These are phyloP conservation scores for Heritiera littoralis DNA, from an alignment of 345 rosid genomes.

Conservation along the genomic window DNA sequence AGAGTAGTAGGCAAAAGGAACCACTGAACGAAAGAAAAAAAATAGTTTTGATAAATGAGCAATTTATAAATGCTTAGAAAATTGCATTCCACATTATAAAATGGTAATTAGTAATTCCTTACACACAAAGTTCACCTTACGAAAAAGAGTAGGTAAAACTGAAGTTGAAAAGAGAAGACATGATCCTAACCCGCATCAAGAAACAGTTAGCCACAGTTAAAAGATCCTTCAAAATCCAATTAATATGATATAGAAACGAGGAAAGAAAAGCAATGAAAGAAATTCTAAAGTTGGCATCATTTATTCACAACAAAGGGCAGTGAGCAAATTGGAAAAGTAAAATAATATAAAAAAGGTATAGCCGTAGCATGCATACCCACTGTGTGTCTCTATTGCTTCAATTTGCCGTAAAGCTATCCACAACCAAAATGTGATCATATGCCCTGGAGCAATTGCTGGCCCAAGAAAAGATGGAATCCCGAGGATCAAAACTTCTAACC, in stretches of 20 bases:
- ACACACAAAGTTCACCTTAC: background rate
- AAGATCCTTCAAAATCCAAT: slow-evolving; percentile 34
- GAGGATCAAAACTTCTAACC: slow-evolving; percentile 87
- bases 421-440: slow-evolving; percentile 86
- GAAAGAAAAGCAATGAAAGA: slow-evolving; percentile 18
- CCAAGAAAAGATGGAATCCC: slow-evolving; percentile 94
- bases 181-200: slow-evolving; percentile 34
- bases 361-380: slow-evolving; percentile 69
- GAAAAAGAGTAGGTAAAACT: slow-evolving; percentile 11
- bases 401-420: slow-evolving; percentile 91
- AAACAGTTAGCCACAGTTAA: slow-evolving; percentile 33
- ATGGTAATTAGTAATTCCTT: background rate
- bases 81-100: background rate
- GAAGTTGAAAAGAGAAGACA: slow-evolving; percentile 18
- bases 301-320: slow-evolving; percentile 32
- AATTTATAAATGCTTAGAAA: background rate
- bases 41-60: background rate
- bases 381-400: slow-evolving; percentile 94
- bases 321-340: slow-evolving; percentile 18
- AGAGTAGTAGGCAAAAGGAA: background rate
- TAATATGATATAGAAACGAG: slow-evolving; percentile 21
- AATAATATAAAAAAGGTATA: background rate
- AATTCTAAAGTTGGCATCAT: slow-evolving; percentile 38
- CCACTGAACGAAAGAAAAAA: background rate
- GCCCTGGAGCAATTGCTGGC: slow-evolving; percentile 96